Percentiles rank a stretch among this genome's conserved stretches.
These are phyloP conservation scores for Nicotiana sylvestris DNA, from an alignment of 257 asterid species.

Conservation along the genomic window DNA sequence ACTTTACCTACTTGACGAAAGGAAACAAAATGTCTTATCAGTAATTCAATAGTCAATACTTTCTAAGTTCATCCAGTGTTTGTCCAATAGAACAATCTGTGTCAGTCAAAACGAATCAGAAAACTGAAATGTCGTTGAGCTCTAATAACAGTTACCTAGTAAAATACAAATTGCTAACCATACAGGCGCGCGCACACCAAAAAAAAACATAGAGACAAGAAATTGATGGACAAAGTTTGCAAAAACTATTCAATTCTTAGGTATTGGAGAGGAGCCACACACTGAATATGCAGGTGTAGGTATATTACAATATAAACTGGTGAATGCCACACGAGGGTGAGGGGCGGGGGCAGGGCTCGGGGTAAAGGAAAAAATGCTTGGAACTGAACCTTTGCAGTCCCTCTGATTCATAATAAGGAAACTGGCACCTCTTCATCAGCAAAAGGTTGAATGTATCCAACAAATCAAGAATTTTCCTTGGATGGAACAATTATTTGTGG, in stretches of 20 bases:
- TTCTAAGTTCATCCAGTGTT: background rate
- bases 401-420: background rate
- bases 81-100: background rate
- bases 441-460: background rate
- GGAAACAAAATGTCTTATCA: background rate
- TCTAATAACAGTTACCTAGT: background rate
- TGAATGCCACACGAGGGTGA: background rate
- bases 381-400: background rate
- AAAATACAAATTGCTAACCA: background rate
- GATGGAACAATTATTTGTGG: background rate
- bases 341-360: background rate
- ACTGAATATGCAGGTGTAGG: background rate
- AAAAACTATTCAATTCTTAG: background rate
- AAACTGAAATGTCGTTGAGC: background rate
- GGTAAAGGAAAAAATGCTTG: background rate
- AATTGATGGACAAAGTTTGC: background rate
- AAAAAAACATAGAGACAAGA: background rate
- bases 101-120: background rate
- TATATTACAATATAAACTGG: background rate
- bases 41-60: background rate
- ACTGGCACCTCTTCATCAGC: background rate
- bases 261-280: background rate
- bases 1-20: background rate
- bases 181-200: no score
- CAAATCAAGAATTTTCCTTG: background rate